phyloP scores from a whole-genome alignment of 306 rosid genomes.

The Quercus cerris region DNA sequence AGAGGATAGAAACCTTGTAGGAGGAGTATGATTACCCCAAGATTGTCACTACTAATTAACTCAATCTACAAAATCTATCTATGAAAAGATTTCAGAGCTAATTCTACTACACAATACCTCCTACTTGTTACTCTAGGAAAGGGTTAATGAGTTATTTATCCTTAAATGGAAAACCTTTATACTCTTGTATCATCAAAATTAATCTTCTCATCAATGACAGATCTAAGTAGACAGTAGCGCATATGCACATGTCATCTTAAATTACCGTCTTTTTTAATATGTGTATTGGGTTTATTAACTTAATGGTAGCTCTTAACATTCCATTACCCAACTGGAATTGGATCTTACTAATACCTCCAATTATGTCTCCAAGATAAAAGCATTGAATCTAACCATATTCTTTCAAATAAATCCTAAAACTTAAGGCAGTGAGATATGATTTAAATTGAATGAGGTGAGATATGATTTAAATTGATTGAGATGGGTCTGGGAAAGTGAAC shows the following conservation, averaged over 20 bases:
- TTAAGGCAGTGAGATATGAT: too few relatives aligned
- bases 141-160: background rate
- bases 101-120: too few relatives aligned
- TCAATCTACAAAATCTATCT: background rate
- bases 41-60: background rate
- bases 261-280: background rate
- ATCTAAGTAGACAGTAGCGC: background rate
- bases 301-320: background rate
- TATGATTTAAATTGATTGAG: too few relatives aligned
- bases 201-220: background rate
- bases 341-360: background rate
- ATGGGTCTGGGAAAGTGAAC: background rate
- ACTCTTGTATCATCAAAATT: background rate
- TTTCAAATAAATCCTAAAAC: background rate
- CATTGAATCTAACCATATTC: background rate
- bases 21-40: background rate
- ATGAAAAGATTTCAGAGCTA: background rate
- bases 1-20: background rate
- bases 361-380: background rate
- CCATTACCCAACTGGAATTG: background rate
- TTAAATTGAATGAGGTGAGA: too few relatives aligned
- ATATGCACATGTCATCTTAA: background rate
- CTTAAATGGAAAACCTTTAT: background rate
- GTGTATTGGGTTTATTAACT: background rate
- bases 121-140: too few relatives aligned